phyloP scores from a whole-genome alignment of 441 rosid species.

The Lepidium campestre region DNA sequence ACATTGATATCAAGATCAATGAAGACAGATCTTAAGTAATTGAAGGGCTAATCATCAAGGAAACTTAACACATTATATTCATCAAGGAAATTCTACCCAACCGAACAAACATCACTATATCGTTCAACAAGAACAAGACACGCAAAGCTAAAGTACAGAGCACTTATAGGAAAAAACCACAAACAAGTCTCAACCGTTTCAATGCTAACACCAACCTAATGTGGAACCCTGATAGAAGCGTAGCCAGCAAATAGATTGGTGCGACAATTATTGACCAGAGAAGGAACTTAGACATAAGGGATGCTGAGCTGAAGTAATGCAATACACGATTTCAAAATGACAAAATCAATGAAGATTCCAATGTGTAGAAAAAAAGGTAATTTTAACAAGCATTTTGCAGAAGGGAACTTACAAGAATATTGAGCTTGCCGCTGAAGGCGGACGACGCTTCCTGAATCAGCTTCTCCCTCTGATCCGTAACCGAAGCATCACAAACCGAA shows the following conservation, averaged over 20 bases:
- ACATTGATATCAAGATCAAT: too few species aligned
- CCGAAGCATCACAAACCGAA: constrained; percentile 52
- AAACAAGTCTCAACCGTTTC: constrained; percentile 5
- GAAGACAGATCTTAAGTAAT: too few species aligned
- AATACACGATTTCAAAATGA: background rate
- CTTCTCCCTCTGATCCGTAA: constrained; percentile 38
- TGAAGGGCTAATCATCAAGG: background rate
- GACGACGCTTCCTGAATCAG: constrained; percentile 40
- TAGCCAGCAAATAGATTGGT: background rate
- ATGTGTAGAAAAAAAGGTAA: background rate
- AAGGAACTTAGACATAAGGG: constrained; percentile 24
- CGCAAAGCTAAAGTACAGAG: background rate
- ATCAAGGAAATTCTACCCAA: background rate
- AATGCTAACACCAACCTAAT: background rate
- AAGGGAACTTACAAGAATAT: constrained; percentile 46
- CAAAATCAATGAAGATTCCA: background rate
- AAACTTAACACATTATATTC: background rate
- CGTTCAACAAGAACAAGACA: background rate
- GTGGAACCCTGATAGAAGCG: background rate
- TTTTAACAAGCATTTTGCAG: background rate
- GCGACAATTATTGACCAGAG: background rate
- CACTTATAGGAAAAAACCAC: background rate
- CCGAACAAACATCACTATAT: background rate
- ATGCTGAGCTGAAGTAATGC: constrained; percentile 38
- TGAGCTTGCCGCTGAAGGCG: constrained; percentile 45